Base-by-base conservation (phyloP, 2,329 filamentous ascomycete species). In the Alternaria alternata region DNA sequence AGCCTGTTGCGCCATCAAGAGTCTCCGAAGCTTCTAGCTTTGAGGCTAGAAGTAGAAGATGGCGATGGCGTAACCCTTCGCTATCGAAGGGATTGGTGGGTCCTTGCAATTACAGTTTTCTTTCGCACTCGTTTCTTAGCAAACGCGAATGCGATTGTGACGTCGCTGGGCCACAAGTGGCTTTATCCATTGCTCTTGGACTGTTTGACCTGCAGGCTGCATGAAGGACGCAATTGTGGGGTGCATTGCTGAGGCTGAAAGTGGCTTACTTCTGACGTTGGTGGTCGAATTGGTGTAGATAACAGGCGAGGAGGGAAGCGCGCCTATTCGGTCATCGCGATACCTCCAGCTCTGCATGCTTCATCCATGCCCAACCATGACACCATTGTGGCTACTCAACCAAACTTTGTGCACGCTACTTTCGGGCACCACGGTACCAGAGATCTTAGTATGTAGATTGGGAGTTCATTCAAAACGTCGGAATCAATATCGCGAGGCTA, bases 11-110 rank as follows among this genome's bases (percentile, higher is more conserved):
- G 62, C 64, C 59, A 64, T 64, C 56, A 60, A 44, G 55, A 54
- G 36, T 60, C 44, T 47, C 43, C 56, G 47, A 54, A 55, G 51
- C 57, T 69, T 70, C 66, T 68, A 67, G 66, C 59, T 59, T 30
- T 32, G 22, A 22, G 26, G 55, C 63, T 66, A 65, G 61, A 67
- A 62, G 28, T n/a, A 22, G 14, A 26, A 49, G 26, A 28, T 51
- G 11, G 26, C 39, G 26, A 55, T 49, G 44, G 38, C 39, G 49
- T 32, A 54, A 48, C 43, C 14, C 36, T 34, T 14, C 22, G 34
- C 56, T 30, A 30, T 30, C 7, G 32, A n/a, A 20, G 26, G 18
- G n/a, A 36, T 43, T 38, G 30, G 41, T 47, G 32, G 48, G 16
- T 38, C 34, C 14, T 38, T 12, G 32, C 55, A 39, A 46, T 41